These are phyloP conservation scores for Suillus tomentosus DNA, from an alignment of 768 basidiomycete genomes.

Conservation along the genomic window DNA sequence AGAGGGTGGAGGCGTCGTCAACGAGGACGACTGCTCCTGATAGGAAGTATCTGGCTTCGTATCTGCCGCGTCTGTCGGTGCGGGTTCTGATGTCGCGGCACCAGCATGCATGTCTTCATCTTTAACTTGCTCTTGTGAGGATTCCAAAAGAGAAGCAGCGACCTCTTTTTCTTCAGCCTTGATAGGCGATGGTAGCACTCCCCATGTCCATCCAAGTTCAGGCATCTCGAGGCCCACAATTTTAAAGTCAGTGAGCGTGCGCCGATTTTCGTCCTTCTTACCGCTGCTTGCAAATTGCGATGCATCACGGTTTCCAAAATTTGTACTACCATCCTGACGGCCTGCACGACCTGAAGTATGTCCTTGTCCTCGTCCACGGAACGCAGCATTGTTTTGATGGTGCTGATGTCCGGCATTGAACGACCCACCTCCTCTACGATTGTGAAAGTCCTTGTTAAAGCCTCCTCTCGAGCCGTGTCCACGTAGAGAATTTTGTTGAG, in stretches of 20 bases:
- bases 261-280: constrained; percentile 87
- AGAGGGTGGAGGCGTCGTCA: constrained; percentile 59
- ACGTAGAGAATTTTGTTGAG: constrained; percentile 52
- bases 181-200: constrained; percentile 46
- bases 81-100: constrained; percentile 25
- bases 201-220: constrained; percentile 89
- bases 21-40: constrained; percentile 30
- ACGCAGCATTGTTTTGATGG: constrained; percentile 42
- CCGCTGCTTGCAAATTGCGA: constrained; percentile 48
- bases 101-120: constrained; percentile 30
- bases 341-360: constrained; percentile 43
- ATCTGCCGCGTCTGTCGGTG: constrained; percentile 31
- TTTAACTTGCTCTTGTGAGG: constrained; percentile 34
- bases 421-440: constrained; percentile 60
- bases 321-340: constrained; percentile 38
- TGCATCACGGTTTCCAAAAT: constrained; percentile 54
- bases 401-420: constrained; percentile 51
- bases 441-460: constrained; percentile 66
- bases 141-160: constrained; percentile 31
- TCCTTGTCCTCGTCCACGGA: constrained; percentile 66
- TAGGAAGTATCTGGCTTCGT: constrained; percentile 32
- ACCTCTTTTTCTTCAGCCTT: constrained; percentile 42
- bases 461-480: constrained; percentile 68
- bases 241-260: constrained; percentile 97
- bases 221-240: constrained; percentile 88